Percentiles rank a stretch among this genome's conserved stretches.
phyloP scores from a whole-genome alignment of 768 basidiomycete species.

The Podaxis carcinomalis region DNA sequence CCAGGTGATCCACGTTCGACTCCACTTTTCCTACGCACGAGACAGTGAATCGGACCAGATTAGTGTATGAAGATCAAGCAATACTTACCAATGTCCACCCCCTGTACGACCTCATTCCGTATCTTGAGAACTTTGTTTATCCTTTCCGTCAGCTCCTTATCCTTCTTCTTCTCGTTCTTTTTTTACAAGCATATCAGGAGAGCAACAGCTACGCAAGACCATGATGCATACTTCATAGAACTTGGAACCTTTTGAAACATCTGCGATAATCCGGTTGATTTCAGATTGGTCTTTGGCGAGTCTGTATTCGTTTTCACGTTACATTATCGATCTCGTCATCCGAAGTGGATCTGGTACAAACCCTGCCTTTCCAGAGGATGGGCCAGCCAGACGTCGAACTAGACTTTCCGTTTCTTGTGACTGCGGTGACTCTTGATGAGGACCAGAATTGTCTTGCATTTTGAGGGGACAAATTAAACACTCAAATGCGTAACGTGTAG shows the following conservation, averaged over 20 bases:
- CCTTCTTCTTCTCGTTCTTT: slow-evolving; percentile 87
- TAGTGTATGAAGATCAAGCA: neutral
- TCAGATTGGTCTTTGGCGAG: slow-evolving; percentile 76
- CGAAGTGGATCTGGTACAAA: slow-evolving; percentile 27
- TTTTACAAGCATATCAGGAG: slow-evolving; percentile 10
- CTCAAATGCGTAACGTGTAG: neutral
- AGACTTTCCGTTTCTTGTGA: slow-evolving; percentile 70
- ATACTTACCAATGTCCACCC: slow-evolving; percentile 52
- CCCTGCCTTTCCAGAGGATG: slow-evolving; percentile 89
- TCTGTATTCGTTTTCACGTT: slow-evolving; percentile 26
- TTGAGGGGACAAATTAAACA: neutral
- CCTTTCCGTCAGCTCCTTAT: slow-evolving; percentile 76
- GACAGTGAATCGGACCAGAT: slow-evolving; percentile 14
- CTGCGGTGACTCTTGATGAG: slow-evolving; percentile 16
- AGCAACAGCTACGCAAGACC: neutral
- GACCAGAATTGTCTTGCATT: neutral
- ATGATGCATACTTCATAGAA: slow-evolving; percentile 69
- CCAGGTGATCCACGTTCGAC: slow-evolving; percentile 61
- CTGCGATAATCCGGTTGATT: slow-evolving; percentile 85
- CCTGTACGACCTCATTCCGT: slow-evolving; percentile 53
- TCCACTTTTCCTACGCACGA: slow-evolving; percentile 51
- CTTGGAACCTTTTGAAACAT: slow-evolving; percentile 90
- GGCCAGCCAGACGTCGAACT: slow-evolving; percentile 78
- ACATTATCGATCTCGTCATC: neutral
- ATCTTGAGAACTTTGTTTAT: slow-evolving; percentile 67